Conservation (phyloP, 345 rosid genomes). For the Citrus mangshanensis region DNA sequence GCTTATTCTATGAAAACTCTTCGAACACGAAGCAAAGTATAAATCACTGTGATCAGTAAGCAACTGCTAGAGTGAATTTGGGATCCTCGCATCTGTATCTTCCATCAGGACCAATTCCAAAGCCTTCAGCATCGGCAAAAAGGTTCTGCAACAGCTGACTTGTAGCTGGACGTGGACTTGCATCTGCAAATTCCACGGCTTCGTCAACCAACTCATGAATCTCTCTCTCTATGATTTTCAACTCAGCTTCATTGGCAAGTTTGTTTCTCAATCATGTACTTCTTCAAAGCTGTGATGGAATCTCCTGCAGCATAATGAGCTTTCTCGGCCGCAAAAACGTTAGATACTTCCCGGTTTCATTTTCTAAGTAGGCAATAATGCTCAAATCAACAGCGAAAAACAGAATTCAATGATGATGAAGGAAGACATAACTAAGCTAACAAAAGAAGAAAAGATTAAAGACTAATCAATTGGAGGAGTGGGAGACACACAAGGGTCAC, state of each 20-base stretch:
- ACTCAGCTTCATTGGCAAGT: conserved; percentile 44
- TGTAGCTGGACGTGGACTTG: conserved; percentile 43
- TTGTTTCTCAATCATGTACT: conserved; percentile 43
- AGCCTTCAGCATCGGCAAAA: conserved; percentile 59
- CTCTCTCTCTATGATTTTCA: conserved; percentile 50
- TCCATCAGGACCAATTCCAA: conserved; percentile 53
- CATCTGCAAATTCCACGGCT: conserved; percentile 55
- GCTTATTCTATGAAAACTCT: neutral
- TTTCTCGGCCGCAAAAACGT: conserved; percentile 47
- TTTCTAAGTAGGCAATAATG: neutral
- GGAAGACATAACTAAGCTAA: neutral
- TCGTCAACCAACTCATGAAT: conserved; percentile 55
- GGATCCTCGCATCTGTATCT: conserved; percentile 57
- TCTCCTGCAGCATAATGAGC: conserved; percentile 52
- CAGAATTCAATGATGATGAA: no score
- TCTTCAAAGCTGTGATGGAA: conserved; percentile 50
- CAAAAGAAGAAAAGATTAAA: neutral
- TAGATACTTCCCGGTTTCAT: neutral
- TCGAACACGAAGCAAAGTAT: neutral
- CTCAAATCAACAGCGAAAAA: neutral
- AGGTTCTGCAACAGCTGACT: conserved; percentile 55
- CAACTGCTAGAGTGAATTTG: conserved; percentile 38
- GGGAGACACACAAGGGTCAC: conserved; percentile 42
- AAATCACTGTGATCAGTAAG: neutral
- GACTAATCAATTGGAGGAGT: neutral